A percentile compares a stretch with the other conserved stretches of the same genome.
Conservation (phyloP, 257 asterid species). For the Fraxinus pennsylvanica region DNA sequence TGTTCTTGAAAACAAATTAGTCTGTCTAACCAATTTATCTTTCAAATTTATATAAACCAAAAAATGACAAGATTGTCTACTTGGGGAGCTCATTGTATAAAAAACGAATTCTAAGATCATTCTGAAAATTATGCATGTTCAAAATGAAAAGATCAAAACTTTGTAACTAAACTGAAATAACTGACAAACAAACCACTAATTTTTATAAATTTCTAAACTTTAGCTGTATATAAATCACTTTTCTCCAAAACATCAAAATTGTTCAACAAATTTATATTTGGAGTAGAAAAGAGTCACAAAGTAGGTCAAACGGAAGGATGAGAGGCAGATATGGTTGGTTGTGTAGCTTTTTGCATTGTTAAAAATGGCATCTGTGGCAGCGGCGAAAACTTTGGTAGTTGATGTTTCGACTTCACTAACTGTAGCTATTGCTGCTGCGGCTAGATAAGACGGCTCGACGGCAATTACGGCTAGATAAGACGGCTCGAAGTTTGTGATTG, state of each 20-base stretch:
- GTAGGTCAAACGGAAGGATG: slow-evolving; percentile 60
- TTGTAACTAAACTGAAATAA: background rate
- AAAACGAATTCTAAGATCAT: background rate
- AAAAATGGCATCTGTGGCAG: slow-evolving; percentile 46
- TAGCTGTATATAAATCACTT: slow-evolving; percentile 6
- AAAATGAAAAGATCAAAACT: slow-evolving; percentile 19
- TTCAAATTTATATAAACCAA: no score
- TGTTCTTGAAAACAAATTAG: no score
- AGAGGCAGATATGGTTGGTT: slow-evolving; percentile 41
- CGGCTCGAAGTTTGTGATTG: slow-evolving; percentile 39
- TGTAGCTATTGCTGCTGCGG: slow-evolving; percentile 19
- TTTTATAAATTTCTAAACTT: background rate
- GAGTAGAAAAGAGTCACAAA: slow-evolving; percentile 47
- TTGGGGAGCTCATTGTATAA: slow-evolving; percentile 11
- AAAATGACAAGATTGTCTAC: slow-evolving; percentile 3
- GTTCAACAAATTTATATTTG: background rate
- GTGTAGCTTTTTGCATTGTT: slow-evolving; percentile 55
- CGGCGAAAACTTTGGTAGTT: slow-evolving; percentile 29
- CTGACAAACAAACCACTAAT: slow-evolving; percentile 6
- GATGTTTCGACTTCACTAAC: slow-evolving; percentile 30
- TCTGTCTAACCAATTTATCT: no score
- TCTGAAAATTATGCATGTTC: background rate
- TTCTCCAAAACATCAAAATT: background rate
- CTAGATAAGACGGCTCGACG: slow-evolving; percentile 31
- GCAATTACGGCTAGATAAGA: slow-evolving; percentile 14